A percentile compares a stretch with the other conserved stretches of the same genome.
Conservation (phyloP, 345 rosid species). For the Bruguiera sexangula region DNA sequence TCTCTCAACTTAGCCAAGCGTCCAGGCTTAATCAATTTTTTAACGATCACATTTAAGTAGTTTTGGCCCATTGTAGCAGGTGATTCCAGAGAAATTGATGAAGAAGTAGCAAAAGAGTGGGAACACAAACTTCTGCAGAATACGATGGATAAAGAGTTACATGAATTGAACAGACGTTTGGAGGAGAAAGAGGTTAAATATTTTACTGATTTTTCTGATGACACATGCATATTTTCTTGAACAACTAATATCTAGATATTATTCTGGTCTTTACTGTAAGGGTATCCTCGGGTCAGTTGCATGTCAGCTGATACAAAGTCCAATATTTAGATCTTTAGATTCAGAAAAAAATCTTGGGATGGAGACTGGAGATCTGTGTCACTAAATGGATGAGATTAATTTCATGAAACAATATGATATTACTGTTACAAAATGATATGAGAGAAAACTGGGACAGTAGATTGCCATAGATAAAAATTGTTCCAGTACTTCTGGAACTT, state of each 20-base stretch:
- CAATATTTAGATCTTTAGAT: too few species aligned
- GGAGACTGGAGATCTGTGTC: too few species aligned
- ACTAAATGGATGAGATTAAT: too few species aligned
- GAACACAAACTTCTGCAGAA: constrained; percentile 91
- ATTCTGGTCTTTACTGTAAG: too few species aligned
- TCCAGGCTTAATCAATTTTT: constrained; percentile 3
- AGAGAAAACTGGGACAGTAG: background rate
- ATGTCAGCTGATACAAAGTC: too few species aligned
- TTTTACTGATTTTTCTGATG: constrained; percentile 13
- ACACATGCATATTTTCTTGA: background rate
- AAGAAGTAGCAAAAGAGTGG: constrained; percentile 88
- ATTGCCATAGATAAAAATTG: background rate
- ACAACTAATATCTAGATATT: too few species aligned
- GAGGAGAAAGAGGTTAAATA: constrained; percentile 92
- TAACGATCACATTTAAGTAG: constrained; percentile 7
- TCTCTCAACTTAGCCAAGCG: background rate
- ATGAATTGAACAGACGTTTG: constrained; percentile 76
- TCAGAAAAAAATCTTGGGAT: too few species aligned
- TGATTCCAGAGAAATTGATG: constrained; percentile 75
- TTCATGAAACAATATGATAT: too few species aligned
- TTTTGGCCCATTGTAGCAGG: constrained; percentile 36
- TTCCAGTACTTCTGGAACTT: background rate
- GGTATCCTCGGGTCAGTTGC: too few species aligned
- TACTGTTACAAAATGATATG: background rate
- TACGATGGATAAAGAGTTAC: constrained; percentile 90